Conservation (phyloP, 345 rosid genomes). For the Psidium friedrichsthalianum region DNA sequence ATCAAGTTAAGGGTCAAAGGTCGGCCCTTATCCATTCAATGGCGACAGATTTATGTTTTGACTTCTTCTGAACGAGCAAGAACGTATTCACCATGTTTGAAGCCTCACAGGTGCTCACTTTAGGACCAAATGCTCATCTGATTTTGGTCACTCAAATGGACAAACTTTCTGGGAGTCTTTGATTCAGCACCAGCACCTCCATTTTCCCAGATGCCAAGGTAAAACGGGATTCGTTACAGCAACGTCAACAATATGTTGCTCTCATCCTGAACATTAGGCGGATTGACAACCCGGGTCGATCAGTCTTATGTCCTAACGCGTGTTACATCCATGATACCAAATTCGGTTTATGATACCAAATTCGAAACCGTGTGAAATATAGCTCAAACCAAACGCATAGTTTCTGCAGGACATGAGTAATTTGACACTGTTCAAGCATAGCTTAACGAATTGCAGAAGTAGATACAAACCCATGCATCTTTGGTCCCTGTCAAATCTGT, state of each 20-base stretch:
- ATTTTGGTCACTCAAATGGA: not conserved
- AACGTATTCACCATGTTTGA: not conserved
- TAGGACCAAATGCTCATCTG: not conserved
- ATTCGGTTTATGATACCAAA: not conserved
- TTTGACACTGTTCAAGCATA: not conserved
- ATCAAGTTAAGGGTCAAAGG: not conserved
- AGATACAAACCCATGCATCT: not conserved
- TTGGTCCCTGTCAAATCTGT: not conserved
- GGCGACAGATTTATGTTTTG: not conserved
- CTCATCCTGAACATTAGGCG: no score
- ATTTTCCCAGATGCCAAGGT: not conserved
- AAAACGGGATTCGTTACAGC: not conserved
- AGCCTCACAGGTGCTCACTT: not conserved
- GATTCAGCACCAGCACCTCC: not conserved
- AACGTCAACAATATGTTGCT: not conserved
- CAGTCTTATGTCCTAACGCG: not conserved
- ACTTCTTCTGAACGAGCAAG: not conserved
- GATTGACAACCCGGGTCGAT: not conserved
- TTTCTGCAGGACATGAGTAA: not conserved
- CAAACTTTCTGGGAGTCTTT: not conserved
- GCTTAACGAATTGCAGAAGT: not conserved
- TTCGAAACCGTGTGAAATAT: not conserved
- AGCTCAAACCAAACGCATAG: not conserved
- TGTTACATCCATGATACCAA: not conserved
- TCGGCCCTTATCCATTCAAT: not conserved